A percentile compares a stretch with the other conserved stretches of the same genome.
Conservation (phyloP, 345 rosid genomes). For the Anacardium occidentale region DNA sequence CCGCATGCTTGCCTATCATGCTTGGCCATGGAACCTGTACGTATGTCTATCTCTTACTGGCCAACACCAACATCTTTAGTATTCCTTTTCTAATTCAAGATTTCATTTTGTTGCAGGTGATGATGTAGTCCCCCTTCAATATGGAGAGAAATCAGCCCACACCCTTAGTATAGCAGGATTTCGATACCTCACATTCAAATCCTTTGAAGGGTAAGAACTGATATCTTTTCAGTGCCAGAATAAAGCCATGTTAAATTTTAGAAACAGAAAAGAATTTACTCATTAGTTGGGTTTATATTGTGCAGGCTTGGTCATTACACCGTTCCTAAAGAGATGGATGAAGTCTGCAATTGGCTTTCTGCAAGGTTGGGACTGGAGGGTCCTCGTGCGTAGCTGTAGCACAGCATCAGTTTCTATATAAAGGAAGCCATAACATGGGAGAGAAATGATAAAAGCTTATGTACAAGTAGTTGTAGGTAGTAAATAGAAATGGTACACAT, state of each 20-base stretch:
- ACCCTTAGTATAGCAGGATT: slow-evolving; percentile 63
- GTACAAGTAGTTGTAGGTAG: slow-evolving; percentile 27
- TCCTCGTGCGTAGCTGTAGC: slow-evolving; percentile 26
- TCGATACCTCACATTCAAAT: slow-evolving; percentile 60
- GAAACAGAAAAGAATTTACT: background rate
- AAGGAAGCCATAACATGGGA: slow-evolving; percentile 29
- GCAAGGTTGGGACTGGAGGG: slow-evolving; percentile 76
- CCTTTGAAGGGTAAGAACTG: slow-evolving; percentile 64
- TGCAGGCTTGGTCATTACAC: slow-evolving; percentile 91
- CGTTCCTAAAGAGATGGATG: slow-evolving; percentile 80
- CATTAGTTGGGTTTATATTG: slow-evolving; percentile 10
- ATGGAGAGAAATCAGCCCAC: slow-evolving; percentile 81
- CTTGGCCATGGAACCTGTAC: slow-evolving; percentile 66
- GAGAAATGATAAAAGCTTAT: slow-evolving; percentile 12
- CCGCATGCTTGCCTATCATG: slow-evolving; percentile 59
- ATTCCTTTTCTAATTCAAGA: background rate
- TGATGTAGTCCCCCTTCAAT: slow-evolving; percentile 66
- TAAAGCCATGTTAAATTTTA: background rate
- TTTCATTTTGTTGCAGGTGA: slow-evolving; percentile 49
- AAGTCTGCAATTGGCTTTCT: slow-evolving; percentile 71
- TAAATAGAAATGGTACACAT: slow-evolving; percentile 36
- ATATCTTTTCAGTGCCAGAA: background rate
- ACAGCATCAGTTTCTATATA: slow-evolving; percentile 15
- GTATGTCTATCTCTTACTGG: slow-evolving; percentile 12
- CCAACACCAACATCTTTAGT: background rate